Evolutionary conservation across 371 early-diverging fungal species (phyloP).

Genomic region (Rhizopus arrhizus): DNA sequence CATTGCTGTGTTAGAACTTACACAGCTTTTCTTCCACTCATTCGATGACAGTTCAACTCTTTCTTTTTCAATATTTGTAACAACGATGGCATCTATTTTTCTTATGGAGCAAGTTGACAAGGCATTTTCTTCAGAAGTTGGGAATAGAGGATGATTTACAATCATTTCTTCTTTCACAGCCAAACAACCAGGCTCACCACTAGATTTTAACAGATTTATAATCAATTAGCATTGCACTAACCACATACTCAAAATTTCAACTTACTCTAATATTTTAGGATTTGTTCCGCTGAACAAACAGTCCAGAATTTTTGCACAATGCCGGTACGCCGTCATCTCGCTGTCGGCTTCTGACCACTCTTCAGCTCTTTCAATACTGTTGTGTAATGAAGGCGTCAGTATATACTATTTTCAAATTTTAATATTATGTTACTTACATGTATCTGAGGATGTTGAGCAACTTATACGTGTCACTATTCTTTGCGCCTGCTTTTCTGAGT

Average conservation of each 20-base stretch:
- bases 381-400: slow-evolving; percentile 17
- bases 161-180: slow-evolving; percentile 25
- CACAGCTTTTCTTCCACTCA: slow-evolving; percentile 24
- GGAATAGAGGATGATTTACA: slow-evolving; percentile 19
- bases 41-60: slow-evolving; percentile 20
- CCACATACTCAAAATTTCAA: slow-evolving; percentile 22
- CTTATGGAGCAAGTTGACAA: slow-evolving; percentile 23
- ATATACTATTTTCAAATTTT: slow-evolving; percentile 17
- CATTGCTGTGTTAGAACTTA: slow-evolving; percentile 9
- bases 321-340: slow-evolving; percentile 24
- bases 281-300: slow-evolving; percentile 20
- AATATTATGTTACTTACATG: slow-evolving; percentile 22
- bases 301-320: slow-evolving; percentile 19
- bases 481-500: slow-evolving; percentile 18
- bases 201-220: slow-evolving; percentile 30
- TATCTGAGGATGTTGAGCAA: slow-evolving; percentile 19
- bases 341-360: slow-evolving; percentile 21
- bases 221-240: slow-evolving; percentile 24
- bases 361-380: slow-evolving; percentile 23
- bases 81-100: slow-evolving; percentile 24
- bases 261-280: slow-evolving; percentile 23
- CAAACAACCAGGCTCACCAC: slow-evolving; percentile 29
- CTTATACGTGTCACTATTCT: slow-evolving; percentile 18
- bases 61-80: slow-evolving; percentile 11
- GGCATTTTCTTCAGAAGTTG: slow-evolving; percentile 20